Conservation (phyloP, 148 eudicot species). For the Chenopodium quinoa region DNA sequence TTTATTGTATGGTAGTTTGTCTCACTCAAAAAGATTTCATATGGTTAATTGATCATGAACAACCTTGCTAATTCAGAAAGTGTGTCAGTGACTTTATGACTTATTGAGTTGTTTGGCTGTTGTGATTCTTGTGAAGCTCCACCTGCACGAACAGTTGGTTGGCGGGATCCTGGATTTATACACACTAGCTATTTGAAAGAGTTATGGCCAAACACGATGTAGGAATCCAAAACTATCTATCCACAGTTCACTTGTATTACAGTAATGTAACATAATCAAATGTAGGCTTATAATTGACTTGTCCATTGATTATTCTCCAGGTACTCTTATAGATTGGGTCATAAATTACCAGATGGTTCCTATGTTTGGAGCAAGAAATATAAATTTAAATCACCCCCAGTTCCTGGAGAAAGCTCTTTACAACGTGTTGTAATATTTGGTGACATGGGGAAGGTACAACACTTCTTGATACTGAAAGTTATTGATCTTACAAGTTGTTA, state of each 20-base stretch:
- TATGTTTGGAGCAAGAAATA: constrained; percentile 51
- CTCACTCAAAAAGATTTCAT: background rate
- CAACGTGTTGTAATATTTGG: constrained; percentile 67
- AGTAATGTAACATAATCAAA: too few relatives aligned
- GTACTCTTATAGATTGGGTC: constrained; percentile 71
- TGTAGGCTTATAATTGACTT: background rate
- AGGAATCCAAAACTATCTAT: constrained; percentile 4
- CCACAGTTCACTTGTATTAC: too few relatives aligned
- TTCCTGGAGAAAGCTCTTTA: constrained; percentile 70
- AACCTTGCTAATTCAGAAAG: background rate
- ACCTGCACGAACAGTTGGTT: constrained; percentile 69
- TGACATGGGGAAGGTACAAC: constrained; percentile 74
- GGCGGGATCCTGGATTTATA: constrained; percentile 71
- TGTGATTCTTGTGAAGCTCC: constrained; percentile 28
- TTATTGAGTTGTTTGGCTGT: background rate
- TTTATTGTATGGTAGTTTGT: background rate
- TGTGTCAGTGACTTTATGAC: background rate
- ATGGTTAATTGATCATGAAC: background rate
- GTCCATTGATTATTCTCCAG: constrained; percentile 33
- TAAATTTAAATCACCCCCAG: constrained; percentile 62
- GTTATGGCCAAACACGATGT: constrained; percentile 60
- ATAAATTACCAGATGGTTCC: constrained; percentile 47
- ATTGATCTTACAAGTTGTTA: background rate
- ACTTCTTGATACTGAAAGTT: background rate
- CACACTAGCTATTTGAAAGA: constrained; percentile 61